Evolutionary conservation across 768 basidiomycete species (phyloP).

Genomic region (Leccinum longicurvipes): DNA sequence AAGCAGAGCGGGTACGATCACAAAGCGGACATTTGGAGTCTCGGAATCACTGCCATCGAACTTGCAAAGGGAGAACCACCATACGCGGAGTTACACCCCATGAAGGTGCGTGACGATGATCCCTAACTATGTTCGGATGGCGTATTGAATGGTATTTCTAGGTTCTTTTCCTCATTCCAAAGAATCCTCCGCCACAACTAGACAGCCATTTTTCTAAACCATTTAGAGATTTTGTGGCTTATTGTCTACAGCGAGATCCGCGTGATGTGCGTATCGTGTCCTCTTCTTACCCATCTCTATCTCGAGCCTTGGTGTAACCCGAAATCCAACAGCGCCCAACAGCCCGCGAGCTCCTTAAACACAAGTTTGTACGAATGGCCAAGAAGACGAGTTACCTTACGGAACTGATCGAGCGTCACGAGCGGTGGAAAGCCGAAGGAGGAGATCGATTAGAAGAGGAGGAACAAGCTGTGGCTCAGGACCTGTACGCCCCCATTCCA

Average conservation of each 20-base stretch:
- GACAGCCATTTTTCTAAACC: conserved; percentile 90
- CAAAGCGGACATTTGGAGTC: conserved; percentile 98
- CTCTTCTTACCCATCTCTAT: not conserved
- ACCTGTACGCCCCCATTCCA: conserved; percentile 49
- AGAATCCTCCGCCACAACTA: conserved; percentile 90
- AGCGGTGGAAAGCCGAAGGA: conserved; percentile 90
- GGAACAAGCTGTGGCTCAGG: conserved; percentile 57
- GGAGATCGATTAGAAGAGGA: not conserved
- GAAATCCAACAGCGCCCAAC: conserved; percentile 68
- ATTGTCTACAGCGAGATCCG: conserved; percentile 93
- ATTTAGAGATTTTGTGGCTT: conserved; percentile 91
- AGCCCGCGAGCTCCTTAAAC: conserved; percentile 92
- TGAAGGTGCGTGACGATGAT: conserved; percentile 68
- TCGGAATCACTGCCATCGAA: conserved; percentile 97
- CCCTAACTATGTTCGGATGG: not conserved
- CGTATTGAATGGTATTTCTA: conserved; percentile 26
- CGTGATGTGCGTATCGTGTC: conserved; percentile 59
- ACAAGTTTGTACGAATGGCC: conserved; percentile 93
- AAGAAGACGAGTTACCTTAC: conserved; percentile 94
- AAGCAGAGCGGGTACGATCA: conserved; percentile 99
- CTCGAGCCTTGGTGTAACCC: conserved; percentile 12
- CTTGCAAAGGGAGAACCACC: conserved; percentile 97
- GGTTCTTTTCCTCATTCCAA: conserved; percentile 98
- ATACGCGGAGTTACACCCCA: conserved; percentile 96
- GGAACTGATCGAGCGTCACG: conserved; percentile 92